Evolutionary conservation across 306 rosid genomes (phyloP), one percentile per base, ranked within the genome.

Genomic region (Vigna mungo): DNA sequence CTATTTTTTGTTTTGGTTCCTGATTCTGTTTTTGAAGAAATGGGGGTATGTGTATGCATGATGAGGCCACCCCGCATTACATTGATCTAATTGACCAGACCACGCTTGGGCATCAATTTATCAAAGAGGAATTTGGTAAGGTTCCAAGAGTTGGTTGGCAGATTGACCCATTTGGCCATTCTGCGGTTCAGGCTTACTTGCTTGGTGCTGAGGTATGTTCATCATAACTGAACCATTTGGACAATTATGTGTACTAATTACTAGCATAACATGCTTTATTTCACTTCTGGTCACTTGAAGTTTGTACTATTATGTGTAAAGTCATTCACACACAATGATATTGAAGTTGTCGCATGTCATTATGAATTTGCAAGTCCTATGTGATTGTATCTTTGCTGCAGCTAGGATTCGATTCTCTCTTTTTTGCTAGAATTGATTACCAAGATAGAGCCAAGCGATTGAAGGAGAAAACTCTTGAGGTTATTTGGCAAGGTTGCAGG

Each of bases 1-100:
- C 20, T 20, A 15, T 60, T 37, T 58, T 60, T 76, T 17, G 46
- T 68, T 78, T 76, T 70, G 79, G 18, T 4, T 76, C 48, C 18
- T 48, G 20, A 20, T 32, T 21, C 63, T 56, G 74, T 9, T 72
- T 76, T 75, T 88, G 81, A 76, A 92, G 97, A 82, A 92, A 92
- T 76, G 97, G 97, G 20, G 97, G 91, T 13, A 89, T 89, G 95
- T 88, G 93, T 72, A 89, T 92, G 97, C 97, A 92, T 66, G 97
- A 92, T 30, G 97, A 92, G 88, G 97, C 97, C 56, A 92, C 90
- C 56, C 85, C 94, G 1, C 93, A 92, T 87, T 92, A 92, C 83
- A 82, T 88, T 68, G 97, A 92, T 81, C 74, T 92, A 73, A 92
- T 92, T 84, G 97, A 92, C 71, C 97, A 92, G 90, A 89, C 94